Base-by-base conservation (phyloP, 352 stramenopile genomes). In the Globisporangium canariense region DNA sequence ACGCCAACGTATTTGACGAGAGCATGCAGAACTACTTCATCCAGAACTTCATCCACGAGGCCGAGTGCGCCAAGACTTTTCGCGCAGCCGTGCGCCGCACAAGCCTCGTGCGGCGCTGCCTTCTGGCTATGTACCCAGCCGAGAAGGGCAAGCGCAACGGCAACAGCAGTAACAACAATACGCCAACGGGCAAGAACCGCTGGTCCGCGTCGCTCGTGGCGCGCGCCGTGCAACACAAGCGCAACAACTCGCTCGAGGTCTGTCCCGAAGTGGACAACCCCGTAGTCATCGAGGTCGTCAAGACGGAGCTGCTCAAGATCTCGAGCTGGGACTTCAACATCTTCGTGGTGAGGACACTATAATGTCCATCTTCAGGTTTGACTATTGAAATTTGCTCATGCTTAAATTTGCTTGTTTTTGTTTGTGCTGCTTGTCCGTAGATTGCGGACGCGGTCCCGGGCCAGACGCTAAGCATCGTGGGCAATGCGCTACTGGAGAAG, bases 21-120 rank as follows among this genome's bases (percentile, higher is more conserved):
- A 88, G 73, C 65, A 88, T 94, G 69, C 86, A 92, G 46, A 85
- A 88, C 54, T 94, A 91, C 60, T 91, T 94, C 70, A 90, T 92
- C 69, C 86, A 92, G 67, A 91, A 94, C 69, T 94, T 88, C 62
- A 79, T 91, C 62, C 83, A 90, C 62, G 83, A 91, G 60, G 73
- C 75, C 13, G 83, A 90, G 55, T 87, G 73, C 47, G 77, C 72
- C 49, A 90, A 89, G 68, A 88, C 71, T 5, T 90, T 91, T 43
- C 81, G 81, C 16, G 78, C 77, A 4, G 81, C 83, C 9, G 62
- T 92, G 59, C 79, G 81, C 4, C 81, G 83, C 49, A 92, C 83
- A 28, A 92, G 86, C 45, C 81, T 94, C 56, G 67, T 92, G 32
- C 82, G 82, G 20, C 77, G 82, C 16, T 92, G 81, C 69, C 61